phyloP scores from a whole-genome alignment of 1,284 basidiomycete genomes.

The Microbotryum silenes-acaulis region DNA sequence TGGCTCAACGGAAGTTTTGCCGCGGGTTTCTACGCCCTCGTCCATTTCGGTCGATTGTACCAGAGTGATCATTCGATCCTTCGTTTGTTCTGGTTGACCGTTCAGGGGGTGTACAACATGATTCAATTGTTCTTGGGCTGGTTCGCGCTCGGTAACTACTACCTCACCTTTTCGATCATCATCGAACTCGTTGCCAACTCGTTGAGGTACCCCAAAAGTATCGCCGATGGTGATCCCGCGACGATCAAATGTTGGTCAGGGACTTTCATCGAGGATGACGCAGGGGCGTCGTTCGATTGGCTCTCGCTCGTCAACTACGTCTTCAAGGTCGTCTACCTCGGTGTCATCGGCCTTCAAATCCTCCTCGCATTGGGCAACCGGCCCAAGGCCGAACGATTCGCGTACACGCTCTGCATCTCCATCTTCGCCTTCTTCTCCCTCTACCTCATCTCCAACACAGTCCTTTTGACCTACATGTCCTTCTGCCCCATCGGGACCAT shows the following conservation, averaged over 20 bases:
- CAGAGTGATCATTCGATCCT: conserved; percentile 57
- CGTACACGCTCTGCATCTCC: conserved; percentile 75
- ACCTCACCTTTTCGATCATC: conserved; percentile 29
- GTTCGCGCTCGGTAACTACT: conserved; percentile 37
- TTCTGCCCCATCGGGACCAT: conserved; percentile 46
- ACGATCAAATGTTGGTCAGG: conserved; percentile 27
- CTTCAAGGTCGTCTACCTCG: conserved; percentile 27
- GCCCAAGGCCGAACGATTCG: conserved; percentile 82
- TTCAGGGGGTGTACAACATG: conserved; percentile 64
- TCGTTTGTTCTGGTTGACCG: conserved; percentile 62
- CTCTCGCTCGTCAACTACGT: conserved; percentile 23
- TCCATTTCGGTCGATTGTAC: conserved; percentile 89
- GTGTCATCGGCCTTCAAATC: conserved; percentile 55
- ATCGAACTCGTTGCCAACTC: conserved; percentile 27
- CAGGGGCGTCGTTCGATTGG: conserved; percentile 22
- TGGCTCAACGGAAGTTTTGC: conserved; percentile 96
- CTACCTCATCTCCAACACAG: conserved; percentile 75
- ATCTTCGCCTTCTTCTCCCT: conserved; percentile 43
- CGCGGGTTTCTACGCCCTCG: conserved; percentile 87
- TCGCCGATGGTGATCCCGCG: conserved; percentile 13
- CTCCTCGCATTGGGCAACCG: conserved; percentile 91
- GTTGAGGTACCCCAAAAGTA: conserved; percentile 16
- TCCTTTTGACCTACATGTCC: conserved; percentile 69
- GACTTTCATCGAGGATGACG: conserved; percentile 25
- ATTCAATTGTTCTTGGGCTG: conserved; percentile 42